Conservation (phyloP, 2,329 filamentous ascomycete species). For the Cadophora malorum region DNA sequence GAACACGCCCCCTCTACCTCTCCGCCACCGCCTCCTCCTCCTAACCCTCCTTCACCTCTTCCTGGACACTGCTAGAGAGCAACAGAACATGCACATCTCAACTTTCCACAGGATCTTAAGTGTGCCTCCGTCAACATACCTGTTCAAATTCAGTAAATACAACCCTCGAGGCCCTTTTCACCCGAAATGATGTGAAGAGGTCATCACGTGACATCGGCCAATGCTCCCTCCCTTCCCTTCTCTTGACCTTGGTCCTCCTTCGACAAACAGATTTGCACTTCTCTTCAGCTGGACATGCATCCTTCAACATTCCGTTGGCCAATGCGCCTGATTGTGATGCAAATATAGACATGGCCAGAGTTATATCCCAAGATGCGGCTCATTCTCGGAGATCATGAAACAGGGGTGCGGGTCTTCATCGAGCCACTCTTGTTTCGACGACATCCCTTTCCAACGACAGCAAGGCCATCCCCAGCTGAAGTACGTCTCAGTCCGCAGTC, state of each 20-base stretch:
- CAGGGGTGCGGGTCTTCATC: not conserved
- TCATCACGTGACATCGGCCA: no score
- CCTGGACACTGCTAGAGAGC: no score
- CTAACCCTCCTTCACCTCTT: no score
- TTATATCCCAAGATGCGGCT: conserved; percentile 13
- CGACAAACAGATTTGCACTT: not conserved
- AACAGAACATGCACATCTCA: no score
- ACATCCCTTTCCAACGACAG: not conserved
- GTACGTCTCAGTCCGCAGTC: not conserved
- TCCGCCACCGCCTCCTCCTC: no score
- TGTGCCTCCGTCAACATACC: no score
- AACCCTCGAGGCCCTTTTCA: no score
- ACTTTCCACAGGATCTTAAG: no score
- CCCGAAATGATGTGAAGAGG: no score
- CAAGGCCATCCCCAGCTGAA: conserved; percentile 7
- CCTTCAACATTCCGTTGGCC: not conserved
- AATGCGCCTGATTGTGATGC: not conserved
- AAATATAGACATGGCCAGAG: not conserved
- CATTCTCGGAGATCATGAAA: conserved; percentile 9
- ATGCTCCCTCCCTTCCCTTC: no score
- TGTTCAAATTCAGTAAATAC: no score
- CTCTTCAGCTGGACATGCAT: not conserved
- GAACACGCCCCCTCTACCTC: no score
- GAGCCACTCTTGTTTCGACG: conserved; percentile 12
- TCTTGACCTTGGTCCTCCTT: not conserved